phyloP scores from a whole-genome alignment of 2,329 filamentous ascomycete species.

The Coniochaeta sp. region DNA sequence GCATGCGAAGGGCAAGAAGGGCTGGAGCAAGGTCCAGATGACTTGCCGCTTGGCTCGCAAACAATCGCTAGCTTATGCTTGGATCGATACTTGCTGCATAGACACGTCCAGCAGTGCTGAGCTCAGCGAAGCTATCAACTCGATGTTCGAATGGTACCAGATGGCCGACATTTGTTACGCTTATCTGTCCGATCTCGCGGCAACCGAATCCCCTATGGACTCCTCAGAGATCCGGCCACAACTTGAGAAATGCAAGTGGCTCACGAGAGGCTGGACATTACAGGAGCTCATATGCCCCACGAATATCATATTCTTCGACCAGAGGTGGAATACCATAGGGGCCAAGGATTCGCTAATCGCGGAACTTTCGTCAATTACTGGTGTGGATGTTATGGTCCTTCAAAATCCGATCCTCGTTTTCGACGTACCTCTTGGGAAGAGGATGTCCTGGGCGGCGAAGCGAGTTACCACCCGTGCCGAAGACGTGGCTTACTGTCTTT shows the following conservation, averaged over 20 bases:
- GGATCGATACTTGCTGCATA: not conserved
- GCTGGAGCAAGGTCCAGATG: not conserved
- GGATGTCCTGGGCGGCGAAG: not conserved
- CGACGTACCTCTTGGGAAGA: not conserved
- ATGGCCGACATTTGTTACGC: not conserved
- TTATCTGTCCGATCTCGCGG: not conserved
- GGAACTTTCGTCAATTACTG: not conserved
- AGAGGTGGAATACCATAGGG: not conserved
- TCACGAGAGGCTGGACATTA: not conserved
- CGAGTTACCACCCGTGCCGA: conserved; percentile 2
- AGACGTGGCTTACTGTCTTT: conserved; percentile 4
- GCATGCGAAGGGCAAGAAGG: not conserved
- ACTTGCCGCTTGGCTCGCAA: not conserved
- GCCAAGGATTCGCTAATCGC: not conserved
- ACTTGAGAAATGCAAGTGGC: not conserved
- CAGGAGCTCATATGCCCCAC: not conserved
- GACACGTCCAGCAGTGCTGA: not conserved
- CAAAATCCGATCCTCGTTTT: not conserved
- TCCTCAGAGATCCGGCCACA: not conserved
- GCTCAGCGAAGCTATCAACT: not conserved
- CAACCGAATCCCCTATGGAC: not conserved
- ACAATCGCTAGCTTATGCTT: not conserved
- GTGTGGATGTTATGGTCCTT: not conserved
- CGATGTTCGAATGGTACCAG: not conserved
- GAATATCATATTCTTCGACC: not conserved